phyloP scores from a whole-genome alignment of 352 stramenopile genomes.

The Phytophthora constricta region DNA sequence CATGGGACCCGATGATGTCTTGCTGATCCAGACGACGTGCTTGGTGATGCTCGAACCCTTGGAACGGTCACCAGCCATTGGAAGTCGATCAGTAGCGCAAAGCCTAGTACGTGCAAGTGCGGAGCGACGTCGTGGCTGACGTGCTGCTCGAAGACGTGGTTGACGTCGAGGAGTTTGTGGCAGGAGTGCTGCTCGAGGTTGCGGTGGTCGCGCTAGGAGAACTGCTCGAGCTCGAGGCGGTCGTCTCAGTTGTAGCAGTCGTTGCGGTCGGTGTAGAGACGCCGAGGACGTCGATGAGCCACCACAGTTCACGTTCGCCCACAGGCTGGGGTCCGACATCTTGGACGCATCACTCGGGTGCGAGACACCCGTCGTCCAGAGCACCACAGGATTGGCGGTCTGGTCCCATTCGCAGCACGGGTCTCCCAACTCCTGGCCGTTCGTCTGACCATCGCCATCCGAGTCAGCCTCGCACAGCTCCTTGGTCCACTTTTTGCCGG shows the following conservation, averaged over 20 bases:
- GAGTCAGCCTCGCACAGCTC: constrained; percentile 29
- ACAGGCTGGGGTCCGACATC: constrained; percentile 28
- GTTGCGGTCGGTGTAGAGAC: background rate
- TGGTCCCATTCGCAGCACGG: constrained; percentile 56
- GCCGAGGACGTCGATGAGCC: constrained; percentile 1
- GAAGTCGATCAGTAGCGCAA: background rate
- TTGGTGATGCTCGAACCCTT: background rate
- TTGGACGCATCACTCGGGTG: constrained; percentile 27
- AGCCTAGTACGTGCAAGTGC: background rate
- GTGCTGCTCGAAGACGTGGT: background rate
- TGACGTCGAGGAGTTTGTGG: no score
- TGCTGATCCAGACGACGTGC: no score
- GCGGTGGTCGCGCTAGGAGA: background rate
- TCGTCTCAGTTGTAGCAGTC: background rate
- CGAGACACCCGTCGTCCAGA: constrained; percentile 29
- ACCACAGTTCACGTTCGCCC: constrained; percentile 21
- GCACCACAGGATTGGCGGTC: constrained; percentile 20
- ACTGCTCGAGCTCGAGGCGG: background rate
- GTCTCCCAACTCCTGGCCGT: constrained; percentile 82
- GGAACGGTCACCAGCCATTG: background rate
- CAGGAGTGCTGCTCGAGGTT: background rate
- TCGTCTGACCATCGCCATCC: constrained; percentile 78
- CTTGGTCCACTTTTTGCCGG: constrained; percentile 24
- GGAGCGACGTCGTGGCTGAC: background rate
- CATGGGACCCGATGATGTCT: no score